Conservation (phyloP, 148 eudicot genomes). For the Limonium bicolor region DNA sequence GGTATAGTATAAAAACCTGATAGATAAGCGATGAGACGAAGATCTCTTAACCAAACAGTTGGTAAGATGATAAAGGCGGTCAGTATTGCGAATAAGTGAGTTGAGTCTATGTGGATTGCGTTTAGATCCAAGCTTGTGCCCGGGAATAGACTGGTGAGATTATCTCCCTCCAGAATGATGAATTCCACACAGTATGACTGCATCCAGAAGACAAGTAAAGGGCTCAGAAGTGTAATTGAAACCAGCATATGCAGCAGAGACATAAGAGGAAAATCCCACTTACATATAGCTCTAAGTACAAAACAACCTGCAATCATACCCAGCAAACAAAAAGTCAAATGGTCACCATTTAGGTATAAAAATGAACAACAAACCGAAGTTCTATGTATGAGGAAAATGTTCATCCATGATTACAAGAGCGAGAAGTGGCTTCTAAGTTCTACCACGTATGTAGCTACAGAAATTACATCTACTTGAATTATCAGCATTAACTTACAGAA, state of each 20-base stretch:
- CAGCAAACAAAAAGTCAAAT: not conserved
- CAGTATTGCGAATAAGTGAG: conserved; percentile 54
- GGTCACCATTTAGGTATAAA: not conserved
- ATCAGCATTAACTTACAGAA: conserved; percentile 64
- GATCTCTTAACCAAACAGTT: conserved; percentile 66
- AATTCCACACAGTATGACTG: conserved; percentile 95
- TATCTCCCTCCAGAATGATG: conserved; percentile 80
- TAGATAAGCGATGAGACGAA: conserved; percentile 60
- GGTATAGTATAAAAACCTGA: conserved; percentile 37
- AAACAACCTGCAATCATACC: conserved; percentile 44
- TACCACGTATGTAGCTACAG: no score
- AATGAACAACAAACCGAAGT: not conserved
- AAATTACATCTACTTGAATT: no score
- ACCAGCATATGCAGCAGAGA: no score
- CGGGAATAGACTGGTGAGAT: conserved; percentile 70
- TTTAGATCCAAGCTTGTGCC: conserved; percentile 32
- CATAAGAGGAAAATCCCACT: conserved; percentile 14
- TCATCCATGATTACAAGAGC: no score
- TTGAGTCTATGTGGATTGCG: conserved; percentile 50
- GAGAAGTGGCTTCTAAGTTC: no score
- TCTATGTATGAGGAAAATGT: not conserved
- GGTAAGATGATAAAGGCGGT: conserved; percentile 59
- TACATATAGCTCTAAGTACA: conserved; percentile 84
- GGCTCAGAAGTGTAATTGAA: not conserved
- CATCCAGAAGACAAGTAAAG: conserved; percentile 4